A percentile compares a stretch with the other conserved stretches of the same genome.
Conservation (phyloP, 805 yeast species). For the Cyberlindnera bimundalis region DNA sequence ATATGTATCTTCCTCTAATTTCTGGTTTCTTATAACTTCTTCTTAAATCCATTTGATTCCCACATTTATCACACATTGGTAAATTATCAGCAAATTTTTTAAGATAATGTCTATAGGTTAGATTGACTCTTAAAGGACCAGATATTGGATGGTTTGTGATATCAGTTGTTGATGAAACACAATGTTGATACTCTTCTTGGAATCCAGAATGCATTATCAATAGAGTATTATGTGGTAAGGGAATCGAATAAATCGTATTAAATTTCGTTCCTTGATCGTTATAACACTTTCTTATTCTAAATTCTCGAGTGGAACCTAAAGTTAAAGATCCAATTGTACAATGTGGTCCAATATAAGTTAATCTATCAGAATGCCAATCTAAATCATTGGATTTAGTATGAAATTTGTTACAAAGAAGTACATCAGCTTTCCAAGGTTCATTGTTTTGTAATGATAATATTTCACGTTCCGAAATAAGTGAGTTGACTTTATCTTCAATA, state of each 20-base stretch:
- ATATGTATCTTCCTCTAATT: constrained; percentile 55
- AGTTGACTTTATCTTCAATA: constrained; percentile 39
- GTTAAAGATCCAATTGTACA: constrained; percentile 65
- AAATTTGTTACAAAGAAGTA: constrained; percentile 57
- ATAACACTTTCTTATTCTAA: constrained; percentile 49
- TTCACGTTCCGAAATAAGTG: constrained; percentile 30
- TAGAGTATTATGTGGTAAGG: constrained; percentile 68
- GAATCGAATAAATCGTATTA: constrained; percentile 44
- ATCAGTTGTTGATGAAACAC: constrained; percentile 45
- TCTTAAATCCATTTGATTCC: constrained; percentile 47
- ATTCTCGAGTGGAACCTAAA: constrained; percentile 67
- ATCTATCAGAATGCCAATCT: constrained; percentile 75
- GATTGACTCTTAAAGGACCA: constrained; percentile 52
- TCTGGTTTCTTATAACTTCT: constrained; percentile 46
- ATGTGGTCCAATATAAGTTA: constrained; percentile 71
- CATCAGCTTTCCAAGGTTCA: constrained; percentile 47
- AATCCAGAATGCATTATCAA: constrained; percentile 75
- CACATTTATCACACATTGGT: constrained; percentile 43
- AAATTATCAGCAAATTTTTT: constrained; percentile 32
- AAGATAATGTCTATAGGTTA: constrained; percentile 61
- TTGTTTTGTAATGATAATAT: constrained; percentile 37
- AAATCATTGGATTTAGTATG: constrained; percentile 46
- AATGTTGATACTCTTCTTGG: constrained; percentile 72
- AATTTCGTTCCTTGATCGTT: constrained; percentile 20
- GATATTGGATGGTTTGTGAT: constrained; percentile 45